Conservation (phyloP, 768 basidiomycete genomes). For the Mycena rebaudengoi region DNA sequence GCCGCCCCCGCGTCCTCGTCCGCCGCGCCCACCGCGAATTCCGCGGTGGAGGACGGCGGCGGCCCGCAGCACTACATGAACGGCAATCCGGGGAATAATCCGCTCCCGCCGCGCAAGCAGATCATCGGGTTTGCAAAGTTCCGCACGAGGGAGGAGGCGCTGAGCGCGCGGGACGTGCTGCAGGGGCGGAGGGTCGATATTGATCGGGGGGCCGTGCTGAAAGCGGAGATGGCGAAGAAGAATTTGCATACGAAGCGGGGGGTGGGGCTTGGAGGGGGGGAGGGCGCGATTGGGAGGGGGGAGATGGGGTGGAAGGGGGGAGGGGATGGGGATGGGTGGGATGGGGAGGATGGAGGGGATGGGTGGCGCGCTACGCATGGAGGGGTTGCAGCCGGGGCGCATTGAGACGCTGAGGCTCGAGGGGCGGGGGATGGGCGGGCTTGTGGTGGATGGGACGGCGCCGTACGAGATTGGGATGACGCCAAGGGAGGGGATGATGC, state of each 20-base stretch:
- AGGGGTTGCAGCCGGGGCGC: background rate
- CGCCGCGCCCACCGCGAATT: no score
- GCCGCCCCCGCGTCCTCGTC: no score
- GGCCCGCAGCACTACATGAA: no score
- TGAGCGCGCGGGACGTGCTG: conserved; percentile 86
- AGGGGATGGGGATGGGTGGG: conserved; percentile 11
- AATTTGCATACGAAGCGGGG: conserved; percentile 96
- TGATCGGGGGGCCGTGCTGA: conserved; percentile 91
- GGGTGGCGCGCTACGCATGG: background rate
- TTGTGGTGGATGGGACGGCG: background rate
- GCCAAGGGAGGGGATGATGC: background rate
- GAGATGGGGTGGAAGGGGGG: conserved; percentile 10
- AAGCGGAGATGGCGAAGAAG: conserved; percentile 99
- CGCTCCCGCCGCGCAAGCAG: conserved; percentile 81
- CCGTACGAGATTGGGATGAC: background rate
- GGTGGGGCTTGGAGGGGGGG: conserved; percentile 69
- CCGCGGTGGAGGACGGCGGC: no score
- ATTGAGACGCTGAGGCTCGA: no score
- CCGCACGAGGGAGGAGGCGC: conserved; percentile 83
- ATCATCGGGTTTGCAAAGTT: conserved; percentile 99
- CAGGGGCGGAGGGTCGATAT: conserved; percentile 92
- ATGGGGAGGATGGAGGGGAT: conserved; percentile 18
- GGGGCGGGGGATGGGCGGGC: no score
- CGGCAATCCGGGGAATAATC: conserved; percentile 13
- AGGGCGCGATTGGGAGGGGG: conserved; percentile 23